Evolutionary conservation across 2,329 filamentous ascomycete species (phyloP), one percentile per base, ranked within the genome.

Genomic region (Penicillium oxalicum): DNA sequence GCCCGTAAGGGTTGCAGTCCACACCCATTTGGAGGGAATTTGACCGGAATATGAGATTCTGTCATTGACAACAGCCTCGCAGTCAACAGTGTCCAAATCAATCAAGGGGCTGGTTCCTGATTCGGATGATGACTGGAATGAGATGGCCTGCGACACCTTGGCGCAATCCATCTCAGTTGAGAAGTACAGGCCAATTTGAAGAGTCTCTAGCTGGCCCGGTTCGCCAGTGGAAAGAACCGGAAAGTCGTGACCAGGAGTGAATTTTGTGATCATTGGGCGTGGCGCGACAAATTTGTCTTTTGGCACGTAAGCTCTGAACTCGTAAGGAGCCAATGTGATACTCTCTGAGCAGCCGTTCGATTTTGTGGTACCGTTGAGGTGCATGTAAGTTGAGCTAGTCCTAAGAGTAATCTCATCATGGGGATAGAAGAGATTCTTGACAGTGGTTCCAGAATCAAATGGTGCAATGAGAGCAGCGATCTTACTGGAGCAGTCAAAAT

Each of bases 391-490:
- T 1, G 70, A 62, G 1, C 78, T 77, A 1, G 64, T 60, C 42
- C 71, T 70, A n/a, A 85, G 66, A 0, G 66, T 74, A 48, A 77
- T 68, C 52, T 80, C 74, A 25, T 82, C 79, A 55, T 79, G 81
- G 0, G 81, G 81, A 58, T 78, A 79, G 61, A 86, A 82, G 9
- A 86, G 60, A 56, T 83, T 84, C 59, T 78, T 80, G 52, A 86
- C 81, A 1, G 72, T 78, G 1, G 74, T 77, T 9, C 74, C 76
- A 2, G 65, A 61, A 9, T 71, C 67, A 49, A 81, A 86, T 0
- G 82, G 79, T 8, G 81, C 69, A 34, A 84, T 67, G 34, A 84
- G 71, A 2, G 77, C 78, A 4, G 65, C 64, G n/a, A 67, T 60
- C 25, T 67, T 66, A 29, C 73, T 67, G n/a, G 61, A 66, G 62